Base-by-base conservation (phyloP, 139 green algal genomes). In the Coelastrella sp. region DNA sequence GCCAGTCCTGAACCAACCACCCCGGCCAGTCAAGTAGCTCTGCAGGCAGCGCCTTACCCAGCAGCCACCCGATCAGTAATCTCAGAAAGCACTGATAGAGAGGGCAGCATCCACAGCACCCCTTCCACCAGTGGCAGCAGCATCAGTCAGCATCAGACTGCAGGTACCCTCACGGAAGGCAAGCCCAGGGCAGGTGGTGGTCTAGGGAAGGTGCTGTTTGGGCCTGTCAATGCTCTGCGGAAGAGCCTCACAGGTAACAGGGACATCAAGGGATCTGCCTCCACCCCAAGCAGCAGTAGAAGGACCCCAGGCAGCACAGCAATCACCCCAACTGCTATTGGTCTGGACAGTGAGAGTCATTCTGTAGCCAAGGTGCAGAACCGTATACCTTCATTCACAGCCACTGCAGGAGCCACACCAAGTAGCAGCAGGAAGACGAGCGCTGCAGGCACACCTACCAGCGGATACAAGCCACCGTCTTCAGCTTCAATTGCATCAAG, bases 391-490 rank as follows among this genome's bases (percentile, higher is more conserved):
- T 73, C 64, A 3, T 73, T 73, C 64, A 73, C 25, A 40, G 64
- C 53, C 53, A 64, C 53, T 32, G 53, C 53, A 64, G 53, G 53
- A 27, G 17, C 19, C 21, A n/a, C 48, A 66, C 13, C 73, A 40
- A 69, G 77, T 59, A 83, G 35, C 40, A 83, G 57, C 35, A 60
- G 40, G 53, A n/a, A 34, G 23, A 57, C 51, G 30, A 53, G 75
- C 53, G 30, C 8, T 9, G 30, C 19, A 45, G 64, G 32, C 32
- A 43, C 5, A 15, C n/a, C 62, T 27, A 84, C 57, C 77, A 60
- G 77, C 8, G 32, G 48, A 48, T 48, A 66, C 48, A 35, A 17
- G 48, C 73, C 73, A 8, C 73, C 73, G 43, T 37, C 37, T 5
- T 40, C 59, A 51, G 4, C 35, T 27, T 13, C 48, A 25, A 35